Evolutionary conservation across 1,139 yeast species (phyloP).

Genomic region (Kodamaea anthophila): DNA sequence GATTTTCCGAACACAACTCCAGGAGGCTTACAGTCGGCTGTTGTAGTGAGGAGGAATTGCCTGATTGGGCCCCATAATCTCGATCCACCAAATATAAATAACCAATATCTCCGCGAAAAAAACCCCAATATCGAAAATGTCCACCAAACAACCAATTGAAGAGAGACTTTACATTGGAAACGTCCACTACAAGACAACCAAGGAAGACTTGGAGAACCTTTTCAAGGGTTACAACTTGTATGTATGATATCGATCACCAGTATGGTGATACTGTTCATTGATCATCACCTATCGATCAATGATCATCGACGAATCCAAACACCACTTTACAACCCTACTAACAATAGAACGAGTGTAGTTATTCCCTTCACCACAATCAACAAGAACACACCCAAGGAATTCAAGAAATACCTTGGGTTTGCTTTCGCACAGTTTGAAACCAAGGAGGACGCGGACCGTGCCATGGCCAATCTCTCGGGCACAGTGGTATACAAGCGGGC

Average conservation of each 20-base stretch:
- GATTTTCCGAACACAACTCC: no score
- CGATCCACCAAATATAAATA: slow-evolving; percentile 6
- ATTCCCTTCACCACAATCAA: slow-evolving; percentile 35
- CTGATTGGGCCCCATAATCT: slow-evolving; percentile 3
- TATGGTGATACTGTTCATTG: no score
- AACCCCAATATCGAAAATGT: slow-evolving; percentile 1
- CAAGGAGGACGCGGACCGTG: slow-evolving; percentile 41
- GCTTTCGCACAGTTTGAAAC: slow-evolving; percentile 48
- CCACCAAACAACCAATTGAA: slow-evolving; percentile 28
- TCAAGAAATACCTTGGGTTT: slow-evolving; percentile 43
- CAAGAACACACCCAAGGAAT: slow-evolving; percentile 25
- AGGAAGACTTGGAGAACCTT: slow-evolving; percentile 43
- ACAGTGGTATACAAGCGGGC: slow-evolving; percentile 42
- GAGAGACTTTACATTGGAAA: slow-evolving; percentile 45
- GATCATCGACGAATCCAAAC: no score
- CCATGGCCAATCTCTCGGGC: slow-evolving; percentile 40
- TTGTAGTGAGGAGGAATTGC: slow-evolving; percentile 4
- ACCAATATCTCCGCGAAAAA: slow-evolving; percentile 2
- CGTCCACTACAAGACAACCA: slow-evolving; percentile 49
- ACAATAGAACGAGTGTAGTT: slow-evolving; percentile 23
- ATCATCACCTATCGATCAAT: no score
- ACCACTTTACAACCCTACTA: no score
- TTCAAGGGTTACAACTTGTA: slow-evolving; percentile 37
- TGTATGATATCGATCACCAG: slow-evolving; percentile 12
- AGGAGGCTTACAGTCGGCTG: no score